Evolutionary conservation across 1,284 basidiomycete species (phyloP), one percentile per base, ranked within the genome.

Genomic region (Athelia sp.): DNA sequence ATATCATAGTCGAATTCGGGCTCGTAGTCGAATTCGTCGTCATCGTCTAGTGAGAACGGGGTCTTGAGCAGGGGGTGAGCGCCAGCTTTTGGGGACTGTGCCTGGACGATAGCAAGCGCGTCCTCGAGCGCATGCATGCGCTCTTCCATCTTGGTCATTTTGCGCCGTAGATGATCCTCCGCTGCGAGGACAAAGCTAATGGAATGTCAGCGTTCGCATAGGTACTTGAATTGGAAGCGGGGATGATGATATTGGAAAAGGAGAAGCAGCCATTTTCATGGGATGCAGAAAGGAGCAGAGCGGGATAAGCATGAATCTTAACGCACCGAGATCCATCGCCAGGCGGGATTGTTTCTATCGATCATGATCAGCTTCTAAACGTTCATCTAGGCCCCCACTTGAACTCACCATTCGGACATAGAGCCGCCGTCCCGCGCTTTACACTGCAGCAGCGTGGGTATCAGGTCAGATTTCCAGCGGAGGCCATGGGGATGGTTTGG

Each of bases 101-200:
- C 56, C 40, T 72, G 65, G 17, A 71, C 56, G 43, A 76, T 75
- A n/a, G 71, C 69, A n/a, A 78, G 60, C 14, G 74, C 76, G 49
- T 76, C 75, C 56, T 79, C 76, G 15, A 79, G 64, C 2, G 68
- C 68, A 54, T 65, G 70, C 68, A 76, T 75, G 1, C 74, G 67
- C 10, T 70, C 69, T 53, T 78, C 73, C 62, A 76, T 62, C 44
- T 60, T 66, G 15, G 59, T 54, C 46, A 74, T 62, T 58, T 75
- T 74, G 42, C 62, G 62, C 18, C 67, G 68, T 18, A 79, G 68
- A 55, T 75, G 73, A 47, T 74, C 73, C 31, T 75, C 74, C 26
- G 74, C 76, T 2, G 73, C 69, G n/a, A 72, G 58, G 22, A 78
- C 74, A 52, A 78, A 78, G 24, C 75, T 75, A 47, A 14, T 46